Evolutionary conservation across 1,284 basidiomycete genomes (phyloP).

Genomic region (Ganoderma meredithae): DNA sequence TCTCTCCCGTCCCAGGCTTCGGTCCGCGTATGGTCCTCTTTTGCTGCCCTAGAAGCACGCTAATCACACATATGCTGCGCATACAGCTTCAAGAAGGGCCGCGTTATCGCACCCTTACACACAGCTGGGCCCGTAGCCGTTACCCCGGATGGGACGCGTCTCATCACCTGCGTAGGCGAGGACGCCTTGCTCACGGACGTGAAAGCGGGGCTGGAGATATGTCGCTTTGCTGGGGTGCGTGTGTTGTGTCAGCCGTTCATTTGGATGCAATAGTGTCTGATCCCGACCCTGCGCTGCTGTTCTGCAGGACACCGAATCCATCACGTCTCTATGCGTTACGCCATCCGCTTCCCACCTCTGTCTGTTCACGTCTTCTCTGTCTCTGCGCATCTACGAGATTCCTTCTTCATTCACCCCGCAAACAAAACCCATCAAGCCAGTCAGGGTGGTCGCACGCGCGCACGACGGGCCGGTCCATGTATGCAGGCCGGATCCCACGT

Average conservation of each 20-base stretch:
- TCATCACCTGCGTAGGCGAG: slow-evolving; percentile 90
- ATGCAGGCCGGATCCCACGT: slow-evolving; percentile 85
- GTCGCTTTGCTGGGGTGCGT: slow-evolving; percentile 84
- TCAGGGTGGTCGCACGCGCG: slow-evolving; percentile 80
- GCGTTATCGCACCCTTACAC: slow-evolving; percentile 81
- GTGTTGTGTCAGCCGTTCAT: slow-evolving; percentile 29
- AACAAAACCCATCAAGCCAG: slow-evolving; percentile 62
- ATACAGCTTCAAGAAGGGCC: slow-evolving; percentile 75
- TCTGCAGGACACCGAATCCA: slow-evolving; percentile 68
- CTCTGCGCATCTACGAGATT: slow-evolving; percentile 74
- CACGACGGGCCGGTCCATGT: slow-evolving; percentile 96
- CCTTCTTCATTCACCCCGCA: slow-evolving; percentile 54
- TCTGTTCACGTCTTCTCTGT: slow-evolving; percentile 73
- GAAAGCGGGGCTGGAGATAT: slow-evolving; percentile 76
- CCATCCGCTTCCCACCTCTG: slow-evolving; percentile 68
- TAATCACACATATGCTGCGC: slow-evolving; percentile 7
- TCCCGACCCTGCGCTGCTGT: slow-evolving; percentile 6
- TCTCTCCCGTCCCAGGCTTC: slow-evolving; percentile 52
- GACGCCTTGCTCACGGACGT: slow-evolving; percentile 88
- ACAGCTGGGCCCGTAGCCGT: slow-evolving; percentile 88
- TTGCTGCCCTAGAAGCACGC: background rate
- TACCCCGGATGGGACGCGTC: slow-evolving; percentile 78
- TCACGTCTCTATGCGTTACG: slow-evolving; percentile 71
- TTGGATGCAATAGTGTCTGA: slow-evolving; percentile 8
- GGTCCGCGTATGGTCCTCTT: slow-evolving; percentile 61